phyloP scores from a whole-genome alignment of 768 basidiomycete genomes.

The Chalciporus pseudorubinellus region DNA sequence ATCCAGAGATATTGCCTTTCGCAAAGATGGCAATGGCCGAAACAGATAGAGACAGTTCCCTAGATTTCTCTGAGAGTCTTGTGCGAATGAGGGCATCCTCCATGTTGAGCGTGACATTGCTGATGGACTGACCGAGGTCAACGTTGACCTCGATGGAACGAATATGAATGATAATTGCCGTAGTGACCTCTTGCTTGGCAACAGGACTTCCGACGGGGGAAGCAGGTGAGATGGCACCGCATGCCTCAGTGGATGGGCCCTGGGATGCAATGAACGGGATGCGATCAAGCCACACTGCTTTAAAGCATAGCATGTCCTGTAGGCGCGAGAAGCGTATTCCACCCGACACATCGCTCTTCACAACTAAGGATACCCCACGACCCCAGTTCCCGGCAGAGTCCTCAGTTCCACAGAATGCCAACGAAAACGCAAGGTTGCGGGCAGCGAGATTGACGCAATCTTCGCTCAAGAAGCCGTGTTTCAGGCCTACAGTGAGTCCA shows the following conservation, averaged over 20 bases:
- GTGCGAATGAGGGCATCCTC: slow-evolving; percentile 63
- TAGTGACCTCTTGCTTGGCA: slow-evolving; percentile 49
- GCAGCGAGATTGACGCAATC: slow-evolving; percentile 80
- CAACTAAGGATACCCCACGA: slow-evolving; percentile 64
- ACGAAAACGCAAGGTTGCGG: slow-evolving; percentile 76
- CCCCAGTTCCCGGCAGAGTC: slow-evolving; percentile 34
- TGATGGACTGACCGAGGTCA: slow-evolving; percentile 86
- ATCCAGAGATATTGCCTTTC: slow-evolving; percentile 69
- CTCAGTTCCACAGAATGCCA: slow-evolving; percentile 60
- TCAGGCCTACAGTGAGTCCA: slow-evolving; percentile 76
- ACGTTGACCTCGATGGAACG: slow-evolving; percentile 71
- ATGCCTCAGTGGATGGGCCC: slow-evolving; percentile 15
- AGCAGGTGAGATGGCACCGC: slow-evolving; percentile 14
- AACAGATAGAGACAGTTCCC: slow-evolving; percentile 67
- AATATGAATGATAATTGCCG: slow-evolving; percentile 64
- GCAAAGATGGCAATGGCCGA: slow-evolving; percentile 54
- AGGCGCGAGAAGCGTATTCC: slow-evolving; percentile 80
- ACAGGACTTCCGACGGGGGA: slow-evolving; percentile 11
- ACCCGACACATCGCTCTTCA: slow-evolving; percentile 85
- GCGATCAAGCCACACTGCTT: slow-evolving; percentile 90
- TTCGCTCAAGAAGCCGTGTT: slow-evolving; percentile 83
- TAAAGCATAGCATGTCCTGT: slow-evolving; percentile 92
- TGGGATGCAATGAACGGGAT: slow-evolving; percentile 69
- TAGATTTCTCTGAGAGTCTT: slow-evolving; percentile 54
- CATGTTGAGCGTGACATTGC: slow-evolving; percentile 63